These are phyloP conservation scores for Petunia secreta DNA, from an alignment of 257 asterid genomes.

Conservation along the genomic window DNA sequence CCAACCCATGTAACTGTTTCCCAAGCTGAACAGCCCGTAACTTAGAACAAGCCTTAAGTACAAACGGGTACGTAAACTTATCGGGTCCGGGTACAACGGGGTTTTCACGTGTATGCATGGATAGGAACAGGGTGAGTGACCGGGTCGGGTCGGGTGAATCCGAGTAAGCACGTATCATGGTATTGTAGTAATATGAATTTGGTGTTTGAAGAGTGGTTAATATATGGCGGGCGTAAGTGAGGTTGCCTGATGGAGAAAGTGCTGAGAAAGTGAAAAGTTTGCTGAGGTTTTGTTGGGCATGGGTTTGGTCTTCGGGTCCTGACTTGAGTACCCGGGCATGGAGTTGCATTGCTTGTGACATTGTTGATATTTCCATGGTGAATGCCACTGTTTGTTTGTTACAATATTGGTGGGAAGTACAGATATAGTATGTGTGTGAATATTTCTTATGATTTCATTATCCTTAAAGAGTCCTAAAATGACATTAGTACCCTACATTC, in stretches of 20 bases:
- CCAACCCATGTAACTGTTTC: constrained; percentile 33
- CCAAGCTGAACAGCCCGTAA: constrained; percentile 27
- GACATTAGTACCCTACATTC: too few relatives aligned
- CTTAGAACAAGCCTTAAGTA: constrained; percentile 37
- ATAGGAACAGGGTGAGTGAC: constrained; percentile 32
- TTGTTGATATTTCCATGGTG: constrained; percentile 35
- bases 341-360: constrained; percentile 40
- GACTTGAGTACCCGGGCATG: constrained; percentile 38
- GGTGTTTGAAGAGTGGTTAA: constrained; percentile 28
- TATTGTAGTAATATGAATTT: constrained; percentile 37
- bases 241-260: constrained; percentile 39
- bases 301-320: constrained; percentile 8
- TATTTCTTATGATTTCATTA: too few relatives aligned
- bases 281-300: constrained; percentile 26
- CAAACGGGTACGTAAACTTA: constrained; percentile 40
- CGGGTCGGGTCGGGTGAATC: constrained; percentile 35
- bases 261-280: constrained; percentile 43
- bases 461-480: too few relatives aligned
- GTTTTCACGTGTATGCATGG: constrained; percentile 25
- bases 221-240: constrained; percentile 36
- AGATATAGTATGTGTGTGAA: too few relatives aligned
- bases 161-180: constrained; percentile 42
- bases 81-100: constrained; percentile 35
- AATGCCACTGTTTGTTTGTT: not conserved
- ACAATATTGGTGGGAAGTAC: too few relatives aligned